Base-by-base conservation (phyloP, 164 flowering plant genomes). In the Liriodendron chinense region DNA sequence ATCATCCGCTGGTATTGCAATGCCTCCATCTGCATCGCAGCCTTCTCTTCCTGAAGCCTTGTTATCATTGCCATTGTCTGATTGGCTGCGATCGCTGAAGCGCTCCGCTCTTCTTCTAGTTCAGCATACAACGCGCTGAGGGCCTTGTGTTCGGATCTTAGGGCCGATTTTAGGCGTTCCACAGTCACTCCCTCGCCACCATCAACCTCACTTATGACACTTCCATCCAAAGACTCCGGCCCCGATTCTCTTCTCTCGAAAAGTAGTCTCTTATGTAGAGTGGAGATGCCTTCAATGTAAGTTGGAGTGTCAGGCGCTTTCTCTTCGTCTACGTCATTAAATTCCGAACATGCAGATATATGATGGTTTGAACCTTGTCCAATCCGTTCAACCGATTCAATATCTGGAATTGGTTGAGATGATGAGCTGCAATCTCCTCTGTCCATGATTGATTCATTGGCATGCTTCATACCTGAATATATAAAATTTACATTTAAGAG, bases 61-160 rank as follows among this genome's bases (percentile, higher is more conserved):
- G 87, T 91, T 68, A 95, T 95, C 99, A 95, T 95, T 2, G 98
- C 99, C 98, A 95, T 92, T 4, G 99, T 94, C 71, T 95, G 93
- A 79, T 86, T 90, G 16, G 98, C 88, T 47, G 97, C 95, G 9
- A 91, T 77, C 0, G 97, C 96, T 50, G 97, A 85, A 7, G 98
- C 99, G 76, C 88, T 93, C 53, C 98, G 80, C 83, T 95, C 99
- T 84, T 95, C 95, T 77, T 95, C 98, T 48, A 95, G 83, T 75
- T 95, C 99, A 9, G 86, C 74, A 80, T 95, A 94, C 74, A 92
- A 50, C 16, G 87, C 87, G 25, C 78, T 80, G 47, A 91, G 63
- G 21, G 94, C 92, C 78, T 82, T 89, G 22, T 84, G 81, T 77
- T 91, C 94, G 0, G 89, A 69, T 78, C 72, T 87, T 13, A 93